Evolutionary conservation across 2,329 filamentous ascomycete species (phyloP).

Genomic region (Penicillium decumbens): DNA sequence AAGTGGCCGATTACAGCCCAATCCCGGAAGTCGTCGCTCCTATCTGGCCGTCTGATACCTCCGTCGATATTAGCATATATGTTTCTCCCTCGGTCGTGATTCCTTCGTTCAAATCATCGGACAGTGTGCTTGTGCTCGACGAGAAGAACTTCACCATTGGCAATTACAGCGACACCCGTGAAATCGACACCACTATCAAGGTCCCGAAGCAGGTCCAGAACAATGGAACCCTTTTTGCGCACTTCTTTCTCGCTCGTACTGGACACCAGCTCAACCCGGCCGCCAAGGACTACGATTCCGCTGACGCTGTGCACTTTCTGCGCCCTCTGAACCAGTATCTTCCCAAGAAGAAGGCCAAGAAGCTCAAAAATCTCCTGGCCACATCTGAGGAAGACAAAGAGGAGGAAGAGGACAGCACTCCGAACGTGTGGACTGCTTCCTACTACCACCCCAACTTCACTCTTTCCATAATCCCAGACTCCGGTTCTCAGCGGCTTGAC

Average conservation of each 20-base stretch:
- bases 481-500: constrained; percentile 64
- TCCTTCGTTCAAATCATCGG: constrained; percentile 57
- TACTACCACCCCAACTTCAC: constrained; percentile 97
- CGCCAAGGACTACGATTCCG: constrained; percentile 65
- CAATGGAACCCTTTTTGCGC: constrained; percentile 90
- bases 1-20: constrained; percentile 41
- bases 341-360: constrained; percentile 81
- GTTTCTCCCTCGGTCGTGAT: constrained; percentile 71
- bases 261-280: constrained; percentile 74
- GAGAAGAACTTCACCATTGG: constrained; percentile 77
- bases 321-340: constrained; percentile 86
- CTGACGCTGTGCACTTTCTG: constrained; percentile 75
- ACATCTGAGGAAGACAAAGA: constrained; percentile 49
- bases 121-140: constrained; percentile 67
- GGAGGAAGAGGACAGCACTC: constrained; percentile 52
- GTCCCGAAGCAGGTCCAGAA: constrained; percentile 78
- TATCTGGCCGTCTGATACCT: constrained; percentile 77
- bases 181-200: constrained; percentile 69
- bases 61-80: constrained; percentile 78
- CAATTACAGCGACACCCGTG: constrained; percentile 72
- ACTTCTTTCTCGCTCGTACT: constrained; percentile 79
- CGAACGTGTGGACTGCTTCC: constrained; percentile 68
- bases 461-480: constrained; percentile 76
- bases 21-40: constrained; percentile 70
- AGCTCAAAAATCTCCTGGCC: constrained; percentile 77